A percentile compares a stretch with the other conserved stretches of the same genome.
These are phyloP conservation scores for Geotrichum histeridarum DNA, from an alignment of 1,139 yeast species.

Conservation along the genomic window DNA sequence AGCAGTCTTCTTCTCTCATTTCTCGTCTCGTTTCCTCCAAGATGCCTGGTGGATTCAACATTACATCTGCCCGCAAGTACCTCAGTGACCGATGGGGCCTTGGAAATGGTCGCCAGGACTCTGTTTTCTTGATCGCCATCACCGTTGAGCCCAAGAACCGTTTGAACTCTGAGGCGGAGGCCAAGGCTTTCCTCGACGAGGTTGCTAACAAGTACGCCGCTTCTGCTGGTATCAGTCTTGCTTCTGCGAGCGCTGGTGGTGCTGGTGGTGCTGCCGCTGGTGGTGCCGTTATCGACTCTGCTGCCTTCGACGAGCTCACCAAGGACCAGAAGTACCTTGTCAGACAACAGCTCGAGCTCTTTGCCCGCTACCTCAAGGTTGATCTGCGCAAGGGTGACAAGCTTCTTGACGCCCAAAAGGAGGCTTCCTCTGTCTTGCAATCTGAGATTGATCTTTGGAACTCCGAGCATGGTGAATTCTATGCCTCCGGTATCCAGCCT, in stretches of 20 bases:
- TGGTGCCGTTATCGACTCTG: constrained; percentile 89
- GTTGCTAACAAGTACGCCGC: constrained; percentile 82
- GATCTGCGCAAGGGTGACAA: constrained; percentile 90
- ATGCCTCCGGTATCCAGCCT: constrained; percentile 87
- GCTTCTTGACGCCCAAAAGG: constrained; percentile 79
- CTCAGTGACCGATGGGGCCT: constrained; percentile 82
- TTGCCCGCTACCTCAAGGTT: constrained; percentile 89
- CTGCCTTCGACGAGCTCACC: constrained; percentile 90
- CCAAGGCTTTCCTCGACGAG: constrained; percentile 80
- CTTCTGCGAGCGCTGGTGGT: constrained; percentile 56
- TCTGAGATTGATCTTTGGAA: constrained; percentile 89
- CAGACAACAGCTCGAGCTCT: constrained; percentile 89
- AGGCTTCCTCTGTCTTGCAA: constrained; percentile 77
- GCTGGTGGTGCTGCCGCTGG: constrained; percentile 56
- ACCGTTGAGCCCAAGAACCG: constrained; percentile 89
- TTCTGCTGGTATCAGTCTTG: constrained; percentile 68
- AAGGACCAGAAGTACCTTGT: constrained; percentile 87
- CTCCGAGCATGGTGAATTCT: constrained; percentile 91
- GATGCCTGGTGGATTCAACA: constrained; percentile 99
- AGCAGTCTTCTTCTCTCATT: constrained; percentile 81
- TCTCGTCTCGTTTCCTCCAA: constrained; percentile 91
- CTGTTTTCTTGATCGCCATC: constrained; percentile 74
- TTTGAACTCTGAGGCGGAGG: constrained; percentile 79
- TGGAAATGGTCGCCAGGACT: constrained; percentile 90
- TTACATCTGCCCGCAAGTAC: constrained; percentile 85